Conservation (phyloP, 768 basidiomycete species). For the Steccherinum ochraceum region DNA sequence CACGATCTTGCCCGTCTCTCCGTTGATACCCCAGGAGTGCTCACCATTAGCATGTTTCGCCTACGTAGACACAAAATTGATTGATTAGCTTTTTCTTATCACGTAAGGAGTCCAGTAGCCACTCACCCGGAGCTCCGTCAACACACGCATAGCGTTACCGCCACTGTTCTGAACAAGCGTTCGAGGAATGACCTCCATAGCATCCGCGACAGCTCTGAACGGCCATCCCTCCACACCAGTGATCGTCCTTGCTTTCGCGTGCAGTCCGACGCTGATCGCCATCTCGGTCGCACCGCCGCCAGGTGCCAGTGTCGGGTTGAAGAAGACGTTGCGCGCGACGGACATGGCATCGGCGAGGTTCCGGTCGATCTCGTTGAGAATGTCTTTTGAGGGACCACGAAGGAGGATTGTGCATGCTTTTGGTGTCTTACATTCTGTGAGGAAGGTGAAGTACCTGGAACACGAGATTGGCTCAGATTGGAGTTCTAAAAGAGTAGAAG, state of each 20-base stretch:
- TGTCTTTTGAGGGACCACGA: constrained; percentile 96
- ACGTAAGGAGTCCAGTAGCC: no score
- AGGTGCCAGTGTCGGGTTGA: constrained; percentile 90
- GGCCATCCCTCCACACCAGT: constrained; percentile 90
- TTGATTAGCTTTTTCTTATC: no score
- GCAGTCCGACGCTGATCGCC: constrained; percentile 88
- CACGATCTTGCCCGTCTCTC: constrained; percentile 91
- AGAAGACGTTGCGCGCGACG: constrained; percentile 94
- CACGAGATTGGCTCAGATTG: neutral
- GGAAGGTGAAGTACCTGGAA: constrained; percentile 96
- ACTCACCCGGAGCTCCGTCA: constrained; percentile 88
- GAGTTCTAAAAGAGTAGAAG: neutral
- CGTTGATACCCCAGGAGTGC: constrained; percentile 90
- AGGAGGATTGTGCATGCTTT: constrained; percentile 98
- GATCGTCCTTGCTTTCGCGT: constrained; percentile 70
- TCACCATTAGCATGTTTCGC: constrained; percentile 94
- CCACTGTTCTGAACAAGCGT: constrained; percentile 94
- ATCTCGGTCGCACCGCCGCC: constrained; percentile 98
- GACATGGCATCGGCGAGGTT: constrained; percentile 98
- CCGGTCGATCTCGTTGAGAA: constrained; percentile 95
- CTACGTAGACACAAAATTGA: no score
- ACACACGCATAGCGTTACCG: constrained; percentile 87
- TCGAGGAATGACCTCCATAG: constrained; percentile 95
- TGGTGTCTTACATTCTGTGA: constrained; percentile 83
- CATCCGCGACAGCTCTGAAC: constrained; percentile 88